Conservation (phyloP, 257 asterid species). For the Rhazya stricta region DNA sequence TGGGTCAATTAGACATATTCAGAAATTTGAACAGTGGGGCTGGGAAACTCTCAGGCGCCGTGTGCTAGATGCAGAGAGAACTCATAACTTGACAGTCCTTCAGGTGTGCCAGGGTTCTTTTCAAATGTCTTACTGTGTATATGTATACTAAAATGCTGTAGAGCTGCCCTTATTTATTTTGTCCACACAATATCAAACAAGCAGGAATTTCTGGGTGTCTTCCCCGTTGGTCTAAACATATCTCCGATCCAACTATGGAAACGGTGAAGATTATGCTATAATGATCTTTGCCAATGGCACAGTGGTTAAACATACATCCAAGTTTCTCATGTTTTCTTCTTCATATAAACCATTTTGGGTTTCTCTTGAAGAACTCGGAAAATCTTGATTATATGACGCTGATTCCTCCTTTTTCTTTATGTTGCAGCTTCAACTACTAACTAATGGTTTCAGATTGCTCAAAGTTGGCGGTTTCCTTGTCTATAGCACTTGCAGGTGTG, state of each 20-base stretch:
- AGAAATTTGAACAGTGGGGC: conserved; percentile 95
- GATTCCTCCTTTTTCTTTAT: not conserved
- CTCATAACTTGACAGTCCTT: conserved; percentile 62
- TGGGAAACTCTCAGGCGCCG: conserved; percentile 92
- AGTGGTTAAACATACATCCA: not conserved
- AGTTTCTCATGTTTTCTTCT: not conserved
- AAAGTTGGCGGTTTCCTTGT: conserved; percentile 82
- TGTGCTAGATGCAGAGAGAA: conserved; percentile 85
- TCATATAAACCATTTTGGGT: not conserved
- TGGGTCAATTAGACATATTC: conserved; percentile 85
- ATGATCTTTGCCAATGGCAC: not conserved
- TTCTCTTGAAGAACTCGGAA: not conserved
- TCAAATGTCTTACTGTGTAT: not conserved
- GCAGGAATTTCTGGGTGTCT: not conserved
- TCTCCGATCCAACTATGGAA: not conserved
- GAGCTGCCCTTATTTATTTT: not conserved
- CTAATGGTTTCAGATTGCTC: conserved; percentile 77
- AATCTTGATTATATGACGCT: not conserved
- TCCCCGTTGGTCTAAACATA: not conserved
- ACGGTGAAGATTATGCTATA: not conserved
- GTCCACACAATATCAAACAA: not conserved
- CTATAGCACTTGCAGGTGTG: conserved; percentile 95
- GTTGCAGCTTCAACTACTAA: conserved; percentile 71
- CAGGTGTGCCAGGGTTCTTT: conserved; percentile 45
- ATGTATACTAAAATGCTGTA: not conserved